These are phyloP conservation scores for Lipomyces spencermartinsiae DNA, from an alignment of 805 yeast genomes.

Conservation along the genomic window DNA sequence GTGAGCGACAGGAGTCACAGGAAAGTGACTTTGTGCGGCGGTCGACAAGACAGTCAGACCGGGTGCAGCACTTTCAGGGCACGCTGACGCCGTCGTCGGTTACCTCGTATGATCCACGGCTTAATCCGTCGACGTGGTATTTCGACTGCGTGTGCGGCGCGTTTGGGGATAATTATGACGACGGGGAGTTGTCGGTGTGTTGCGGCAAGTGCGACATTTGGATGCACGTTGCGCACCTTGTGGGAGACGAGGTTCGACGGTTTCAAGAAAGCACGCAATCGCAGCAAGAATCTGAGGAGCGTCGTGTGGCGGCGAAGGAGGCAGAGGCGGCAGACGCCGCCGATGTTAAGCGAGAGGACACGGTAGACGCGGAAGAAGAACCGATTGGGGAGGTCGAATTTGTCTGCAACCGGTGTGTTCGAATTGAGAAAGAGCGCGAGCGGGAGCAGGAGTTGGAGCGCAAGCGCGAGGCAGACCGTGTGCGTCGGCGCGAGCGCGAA, in stretches of 20 bases:
- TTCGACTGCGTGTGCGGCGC: constrained; percentile 53
- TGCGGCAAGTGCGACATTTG: constrained; percentile 51
- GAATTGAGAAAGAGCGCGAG: constrained; percentile 27
- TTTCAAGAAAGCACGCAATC: constrained; percentile 23
- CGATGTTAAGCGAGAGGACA: constrained; percentile 11
- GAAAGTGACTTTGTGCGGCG: constrained; percentile 23
- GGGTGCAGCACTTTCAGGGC: constrained; percentile 14
- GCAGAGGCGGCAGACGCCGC: constrained; percentile 10
- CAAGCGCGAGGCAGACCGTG: constrained; percentile 30
- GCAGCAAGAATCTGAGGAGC: constrained; percentile 22
- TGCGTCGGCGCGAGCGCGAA: constrained; percentile 35
- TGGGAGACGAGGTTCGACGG: constrained; percentile 34
- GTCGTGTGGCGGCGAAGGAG: constrained; percentile 2
- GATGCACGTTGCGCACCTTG: constrained; percentile 51
- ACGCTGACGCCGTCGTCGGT: constrained; percentile 23
- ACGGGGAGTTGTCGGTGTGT: constrained; percentile 48
- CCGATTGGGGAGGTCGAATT: constrained; percentile 25
- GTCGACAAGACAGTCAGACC: constrained; percentile 29
- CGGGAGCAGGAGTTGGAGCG: constrained; percentile 26
- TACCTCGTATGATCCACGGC: constrained; percentile 22
- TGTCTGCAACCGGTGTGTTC: constrained; percentile 32
- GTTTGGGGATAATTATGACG: constrained; percentile 50
- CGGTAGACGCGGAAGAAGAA: constrained; percentile 19
- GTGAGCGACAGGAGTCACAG: constrained; percentile 25
- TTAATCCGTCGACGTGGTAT: constrained; percentile 44